A percentile compares a stretch with the other conserved stretches of the same genome.
Evolutionary conservation across 306 rosid species (phyloP).

Genomic region (Cercis canadensis): DNA sequence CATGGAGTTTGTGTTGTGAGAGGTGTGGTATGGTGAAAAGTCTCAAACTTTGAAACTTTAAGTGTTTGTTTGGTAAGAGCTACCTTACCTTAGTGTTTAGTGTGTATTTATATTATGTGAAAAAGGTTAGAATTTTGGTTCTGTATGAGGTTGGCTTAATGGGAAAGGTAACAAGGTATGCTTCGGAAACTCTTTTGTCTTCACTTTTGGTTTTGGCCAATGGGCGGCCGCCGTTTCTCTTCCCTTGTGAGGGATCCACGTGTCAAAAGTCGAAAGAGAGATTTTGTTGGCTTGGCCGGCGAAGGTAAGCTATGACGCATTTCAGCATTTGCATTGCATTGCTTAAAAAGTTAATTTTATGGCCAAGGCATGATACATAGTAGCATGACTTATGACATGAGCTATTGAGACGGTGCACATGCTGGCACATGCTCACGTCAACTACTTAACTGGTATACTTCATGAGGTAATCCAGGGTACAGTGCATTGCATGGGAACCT

Average conservation of each 20-base stretch:
- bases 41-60: not conserved
- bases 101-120: constrained; percentile 14
- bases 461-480: not conserved
- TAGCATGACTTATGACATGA: constrained; percentile 6
- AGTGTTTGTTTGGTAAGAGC: constrained; percentile 20
- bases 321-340: too few species aligned
- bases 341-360: constrained; percentile 1
- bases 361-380: not conserved
- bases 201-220: constrained; percentile 42
- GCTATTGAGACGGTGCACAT: too few species aligned
- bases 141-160: constrained; percentile 40
- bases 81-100: not conserved
- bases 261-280: constrained; percentile 43
- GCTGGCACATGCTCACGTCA: constrained; percentile 23
- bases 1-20: constrained; percentile 38
- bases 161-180: constrained; percentile 24
- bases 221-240: constrained; percentile 73
- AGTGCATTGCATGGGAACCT: constrained; percentile 19
- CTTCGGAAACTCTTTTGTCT: constrained; percentile 28
- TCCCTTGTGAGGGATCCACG: constrained; percentile 48
- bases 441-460: not conserved
- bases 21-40: not conserved
- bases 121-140: constrained; percentile 25
- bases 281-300: constrained; percentile 60
- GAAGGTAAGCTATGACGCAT: constrained; percentile 11